phyloP scores from a whole-genome alignment of 2,329 filamentous ascomycete genomes.

The Penicillium sp. region DNA sequence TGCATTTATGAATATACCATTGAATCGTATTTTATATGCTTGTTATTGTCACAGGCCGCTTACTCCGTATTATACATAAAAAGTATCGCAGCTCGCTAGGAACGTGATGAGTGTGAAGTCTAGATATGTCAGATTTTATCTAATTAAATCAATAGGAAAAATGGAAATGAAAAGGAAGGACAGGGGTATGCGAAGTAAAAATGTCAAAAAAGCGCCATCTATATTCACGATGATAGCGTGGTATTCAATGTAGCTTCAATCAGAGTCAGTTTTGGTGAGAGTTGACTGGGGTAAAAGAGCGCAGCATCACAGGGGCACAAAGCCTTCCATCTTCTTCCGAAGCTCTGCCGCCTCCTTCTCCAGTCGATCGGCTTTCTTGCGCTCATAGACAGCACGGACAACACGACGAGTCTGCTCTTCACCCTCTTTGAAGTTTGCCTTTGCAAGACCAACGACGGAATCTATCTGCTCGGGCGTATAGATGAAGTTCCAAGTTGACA shows the following conservation, averaged over 20 bases:
- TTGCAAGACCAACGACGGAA: conserved; percentile 73
- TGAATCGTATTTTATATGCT: not conserved
- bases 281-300: not conserved
- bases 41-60: not conserved
- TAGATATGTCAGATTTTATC: not conserved
- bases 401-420: conserved; percentile 73
- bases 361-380: conserved; percentile 66
- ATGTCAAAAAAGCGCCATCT: not conserved
- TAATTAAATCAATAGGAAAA: not conserved
- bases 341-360: conserved; percentile 28
- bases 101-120: not conserved
- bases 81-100: not conserved
- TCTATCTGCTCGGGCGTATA: conserved; percentile 91
- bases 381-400: conserved; percentile 84
- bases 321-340: conserved; percentile 30
- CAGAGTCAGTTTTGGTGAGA: not conserved
- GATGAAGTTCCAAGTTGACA: conserved; percentile 97
- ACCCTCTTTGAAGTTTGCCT: conserved; percentile 83
- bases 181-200: not conserved
- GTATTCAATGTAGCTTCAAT: not conserved
- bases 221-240: not conserved
- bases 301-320: conserved; percentile 27
- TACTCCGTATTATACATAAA: not conserved
- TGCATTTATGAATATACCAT: not conserved
- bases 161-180: not conserved